Percentiles rank a stretch among this genome's conserved stretches.
phyloP scores from a whole-genome alignment of 225 moss, liverwort and hornwort species.

The Neckera pumila region DNA sequence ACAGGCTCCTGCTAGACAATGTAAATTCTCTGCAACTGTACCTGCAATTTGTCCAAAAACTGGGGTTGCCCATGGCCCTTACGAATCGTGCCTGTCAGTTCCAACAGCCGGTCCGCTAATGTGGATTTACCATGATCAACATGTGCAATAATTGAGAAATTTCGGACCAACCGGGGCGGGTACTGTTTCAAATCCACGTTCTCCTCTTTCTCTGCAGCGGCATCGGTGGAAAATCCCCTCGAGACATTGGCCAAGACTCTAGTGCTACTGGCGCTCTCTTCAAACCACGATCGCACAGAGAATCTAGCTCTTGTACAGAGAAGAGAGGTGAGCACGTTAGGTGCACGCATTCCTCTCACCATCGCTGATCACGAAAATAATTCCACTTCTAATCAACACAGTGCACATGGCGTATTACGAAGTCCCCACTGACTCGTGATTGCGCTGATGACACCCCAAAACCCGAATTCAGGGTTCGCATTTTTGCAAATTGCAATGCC shows the following conservation, averaged over 20 bases:
- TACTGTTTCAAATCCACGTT: conserved; percentile 61
- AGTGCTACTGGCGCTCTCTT: not conserved
- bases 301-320: not conserved
- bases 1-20: not conserved
- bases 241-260: not conserved
- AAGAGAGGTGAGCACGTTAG: conserved; percentile 4
- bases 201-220: conserved; percentile 34
- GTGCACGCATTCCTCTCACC: not conserved
- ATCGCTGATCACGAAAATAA: not conserved
- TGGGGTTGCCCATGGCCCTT: conserved; percentile 93
- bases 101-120: conserved; percentile 75
- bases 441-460: not conserved
- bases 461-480: not conserved
- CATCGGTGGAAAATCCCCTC: conserved; percentile 8
- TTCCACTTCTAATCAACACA: not conserved
- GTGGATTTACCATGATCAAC: conserved; percentile 98
- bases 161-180: conserved; percentile 62
- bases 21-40: not conserved
- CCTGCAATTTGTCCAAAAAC: conserved; percentile 93
- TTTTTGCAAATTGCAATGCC: not conserved
- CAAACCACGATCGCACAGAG: not conserved
- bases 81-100: conserved; percentile 92
- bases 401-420: not conserved
- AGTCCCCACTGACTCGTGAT: not conserved
- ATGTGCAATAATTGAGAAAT: conserved; percentile 97